Evolutionary conservation across 805 yeast genomes (phyloP).

Genomic region (Saccharomycopsis oosterbeekiorum): DNA sequence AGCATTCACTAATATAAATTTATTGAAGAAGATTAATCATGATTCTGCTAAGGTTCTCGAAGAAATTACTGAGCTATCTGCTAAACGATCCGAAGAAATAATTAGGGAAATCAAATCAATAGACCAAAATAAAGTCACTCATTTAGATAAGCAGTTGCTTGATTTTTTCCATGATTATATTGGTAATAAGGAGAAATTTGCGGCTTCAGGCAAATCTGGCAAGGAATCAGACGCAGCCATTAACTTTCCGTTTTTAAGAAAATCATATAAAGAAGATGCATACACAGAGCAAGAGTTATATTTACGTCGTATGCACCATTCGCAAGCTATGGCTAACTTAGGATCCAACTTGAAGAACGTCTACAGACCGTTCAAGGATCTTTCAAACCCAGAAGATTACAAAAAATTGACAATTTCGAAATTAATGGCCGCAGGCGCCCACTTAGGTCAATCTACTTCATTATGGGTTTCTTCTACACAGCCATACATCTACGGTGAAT

Average conservation of each 20-base stretch:
- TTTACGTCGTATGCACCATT: slow-evolving; percentile 61
- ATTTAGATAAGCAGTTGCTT: slow-evolving; percentile 10
- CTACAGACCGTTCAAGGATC: slow-evolving; percentile 60
- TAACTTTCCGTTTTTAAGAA: slow-evolving; percentile 51
- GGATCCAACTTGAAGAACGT: slow-evolving; percentile 61
- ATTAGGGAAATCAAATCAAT: background rate
- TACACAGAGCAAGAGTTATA: slow-evolving; percentile 72
- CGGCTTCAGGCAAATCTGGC: background rate
- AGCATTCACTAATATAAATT: background rate
- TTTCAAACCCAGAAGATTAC: slow-evolving; percentile 46
- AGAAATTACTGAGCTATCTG: slow-evolving; percentile 3
- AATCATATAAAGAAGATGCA: slow-evolving; percentile 50
- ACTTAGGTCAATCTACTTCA: slow-evolving; percentile 82
- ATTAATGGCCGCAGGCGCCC: slow-evolving; percentile 86
- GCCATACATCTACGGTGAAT: slow-evolving; percentile 78
- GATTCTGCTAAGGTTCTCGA: slow-evolving; percentile 9
- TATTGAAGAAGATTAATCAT: slow-evolving; percentile 8
- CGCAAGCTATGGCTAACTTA: slow-evolving; percentile 39
- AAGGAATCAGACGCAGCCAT: background rate
- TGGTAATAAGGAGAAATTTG: slow-evolving; percentile 14
- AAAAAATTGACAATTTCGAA: slow-evolving; percentile 54
- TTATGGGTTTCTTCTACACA: slow-evolving; percentile 74
- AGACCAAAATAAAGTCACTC: background rate
- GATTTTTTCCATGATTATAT: slow-evolving; percentile 13
- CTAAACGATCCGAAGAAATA: slow-evolving; percentile 1